Evolutionary conservation across 176 grass and related monocot genomes (phyloP), one percentile per base, ranked within the genome.

Genomic region (Pontederia paniculata): DNA sequence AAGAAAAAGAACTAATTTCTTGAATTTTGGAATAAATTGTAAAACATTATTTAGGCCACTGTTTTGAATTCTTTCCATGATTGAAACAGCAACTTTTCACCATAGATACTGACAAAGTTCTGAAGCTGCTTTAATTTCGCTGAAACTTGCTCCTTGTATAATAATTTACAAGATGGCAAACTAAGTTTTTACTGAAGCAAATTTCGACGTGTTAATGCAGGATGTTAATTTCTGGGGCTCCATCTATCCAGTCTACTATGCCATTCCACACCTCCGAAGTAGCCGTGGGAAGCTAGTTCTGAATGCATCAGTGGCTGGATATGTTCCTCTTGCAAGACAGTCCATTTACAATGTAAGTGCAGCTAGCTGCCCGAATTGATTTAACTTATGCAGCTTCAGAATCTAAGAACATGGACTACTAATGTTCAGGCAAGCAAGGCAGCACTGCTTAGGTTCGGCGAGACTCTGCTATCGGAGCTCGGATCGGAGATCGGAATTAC

Each of bases 151-250:
- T 37, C 28, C 28, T 37, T 37, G 28, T 37, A 37, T 37, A 37
- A 6, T 37, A 37, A 37, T 6, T 37, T 5, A 37, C 28, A 37
- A 37, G 28, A 37, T 37, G 28, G 28, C 28, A 37, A 37, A 37
- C 5, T 37, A 5, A 37, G 28, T 6, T 37, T 37, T 37, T 37
- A 37, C 28, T 37, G 28, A 37, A 37, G 28, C 28, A 37, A 37
- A 37, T 37, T 6, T n/a, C n/a, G n/a, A 37, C 28, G 3, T 37
- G 28, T 47, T 47, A n/a, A 47, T 46, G 17, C 62, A 95, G 89
- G 84, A 89, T 60, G 78, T 95, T 12, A 95, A 95, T 65, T 95
- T 95, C 13, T 95, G 89, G 89, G 89, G 89, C 0, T 48, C 84
- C 1, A 78, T 89, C 1, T 95, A 95, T 45, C 89, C 84, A 7